Conservation (phyloP, 768 basidiomycete species). For the Kwoniella sp. region DNA sequence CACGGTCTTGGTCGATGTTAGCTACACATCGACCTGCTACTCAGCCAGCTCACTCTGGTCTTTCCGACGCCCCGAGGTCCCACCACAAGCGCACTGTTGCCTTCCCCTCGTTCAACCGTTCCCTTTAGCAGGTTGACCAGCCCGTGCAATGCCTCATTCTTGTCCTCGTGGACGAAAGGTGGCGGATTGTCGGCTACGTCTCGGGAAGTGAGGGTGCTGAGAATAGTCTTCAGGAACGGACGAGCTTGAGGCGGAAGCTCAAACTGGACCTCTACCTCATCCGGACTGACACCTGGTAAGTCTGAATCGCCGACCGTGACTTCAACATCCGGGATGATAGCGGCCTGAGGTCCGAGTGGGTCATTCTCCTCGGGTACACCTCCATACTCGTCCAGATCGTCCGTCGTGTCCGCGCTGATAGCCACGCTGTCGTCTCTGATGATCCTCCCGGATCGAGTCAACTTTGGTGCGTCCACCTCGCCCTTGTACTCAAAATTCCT, state of each 20-base stretch:
- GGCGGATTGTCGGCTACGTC: constrained; percentile 14
- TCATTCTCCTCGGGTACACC: constrained; percentile 31
- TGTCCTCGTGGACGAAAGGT: constrained; percentile 34
- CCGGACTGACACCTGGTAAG: constrained; percentile 1
- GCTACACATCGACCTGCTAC: background rate
- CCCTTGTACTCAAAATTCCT: constrained; percentile 47
- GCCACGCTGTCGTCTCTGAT: no score
- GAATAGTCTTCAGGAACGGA: constrained; percentile 18
- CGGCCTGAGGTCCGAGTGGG: constrained; percentile 10
- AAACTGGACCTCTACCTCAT: background rate
- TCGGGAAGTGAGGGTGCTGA: constrained; percentile 18
- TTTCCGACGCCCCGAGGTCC: constrained; percentile 86
- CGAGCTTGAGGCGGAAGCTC: constrained; percentile 13
- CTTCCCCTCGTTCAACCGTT: constrained; percentile 74
- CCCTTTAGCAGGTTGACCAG: constrained; percentile 65
- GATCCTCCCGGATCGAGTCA: constrained; percentile 41
- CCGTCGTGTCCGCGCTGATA: constrained; percentile 2
- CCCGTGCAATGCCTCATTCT: constrained; percentile 56
- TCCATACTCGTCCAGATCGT: constrained; percentile 31
- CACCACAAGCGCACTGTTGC: constrained; percentile 84
- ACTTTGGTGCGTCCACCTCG: constrained; percentile 41
- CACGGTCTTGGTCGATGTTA: constrained; percentile 13
- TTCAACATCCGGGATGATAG: constrained; percentile 22
- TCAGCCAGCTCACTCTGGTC: constrained; percentile 58
- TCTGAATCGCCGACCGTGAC: constrained; percentile 4